Conservation (phyloP, 495 filamentous ascomycete genomes). For the Trypethelium eluteriae region DNA sequence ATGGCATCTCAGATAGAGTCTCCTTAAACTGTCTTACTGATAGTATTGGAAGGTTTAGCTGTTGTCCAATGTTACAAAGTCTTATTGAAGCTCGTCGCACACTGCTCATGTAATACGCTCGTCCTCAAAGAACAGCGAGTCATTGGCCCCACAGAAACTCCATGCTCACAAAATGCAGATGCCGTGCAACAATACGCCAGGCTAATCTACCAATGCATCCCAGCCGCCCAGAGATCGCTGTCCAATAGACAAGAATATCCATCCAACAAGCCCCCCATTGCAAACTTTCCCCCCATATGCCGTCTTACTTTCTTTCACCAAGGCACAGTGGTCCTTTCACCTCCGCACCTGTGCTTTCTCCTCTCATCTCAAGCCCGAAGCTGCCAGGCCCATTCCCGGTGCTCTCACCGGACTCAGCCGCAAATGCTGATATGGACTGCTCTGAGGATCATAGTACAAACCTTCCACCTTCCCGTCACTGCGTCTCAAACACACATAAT, state of each 20-base stretch:
- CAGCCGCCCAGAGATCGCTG: neutral
- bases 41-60: neutral
- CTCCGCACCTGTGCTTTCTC: neutral
- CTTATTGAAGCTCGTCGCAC: neutral
- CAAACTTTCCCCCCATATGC: no score
- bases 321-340: no score
- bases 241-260: neutral
- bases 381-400: constrained; percentile 18
- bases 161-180: neutral
- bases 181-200: constrained; percentile 1
- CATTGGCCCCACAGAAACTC: neutral
- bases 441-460: constrained; percentile 65
- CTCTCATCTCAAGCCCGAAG: constrained; percentile 20
- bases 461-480: constrained; percentile 58
- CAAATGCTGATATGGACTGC: constrained; percentile 63
- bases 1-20: neutral
- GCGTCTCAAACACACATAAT: constrained; percentile 60
- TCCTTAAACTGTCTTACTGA: neutral
- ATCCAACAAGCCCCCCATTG: neutral
- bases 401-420: constrained; percentile 45
- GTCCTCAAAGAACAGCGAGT: neutral
- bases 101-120: neutral
- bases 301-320: no score
- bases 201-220: neutral
- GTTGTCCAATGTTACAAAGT: neutral